phyloP scores from a whole-genome alignment of 1,284 basidiomycete species.

The Marasmius tenuissimus region DNA sequence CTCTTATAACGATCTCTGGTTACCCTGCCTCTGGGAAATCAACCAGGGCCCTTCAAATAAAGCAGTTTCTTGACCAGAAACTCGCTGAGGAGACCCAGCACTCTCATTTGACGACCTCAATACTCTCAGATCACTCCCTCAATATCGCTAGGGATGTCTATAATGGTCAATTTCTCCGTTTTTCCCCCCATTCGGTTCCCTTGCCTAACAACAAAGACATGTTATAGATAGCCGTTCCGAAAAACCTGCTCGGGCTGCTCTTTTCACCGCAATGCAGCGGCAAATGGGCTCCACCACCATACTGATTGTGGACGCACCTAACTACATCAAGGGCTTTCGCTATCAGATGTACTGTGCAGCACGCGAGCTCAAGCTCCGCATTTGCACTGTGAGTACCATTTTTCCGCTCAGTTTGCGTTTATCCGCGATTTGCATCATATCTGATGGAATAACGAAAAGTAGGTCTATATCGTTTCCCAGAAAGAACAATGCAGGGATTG shows the following conservation, averaged over 20 bases:
- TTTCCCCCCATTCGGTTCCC: constrained; percentile 1
- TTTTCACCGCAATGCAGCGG: constrained; percentile 87
- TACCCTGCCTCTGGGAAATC: constrained; percentile 90
- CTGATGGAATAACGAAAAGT: constrained; percentile 22
- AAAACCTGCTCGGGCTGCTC: constrained; percentile 84
- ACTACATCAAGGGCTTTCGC: constrained; percentile 97
- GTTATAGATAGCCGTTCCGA: constrained; percentile 76
- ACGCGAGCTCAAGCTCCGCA: constrained; percentile 81
- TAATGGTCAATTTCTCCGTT: constrained; percentile 50
- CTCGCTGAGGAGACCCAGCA: constrained; percentile 47
- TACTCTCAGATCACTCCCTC: constrained; percentile 82
- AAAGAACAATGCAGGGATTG: constrained; percentile 78
- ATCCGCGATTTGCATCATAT: constrained; percentile 1
- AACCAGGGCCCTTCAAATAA: constrained; percentile 68
- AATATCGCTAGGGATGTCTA: constrained; percentile 71
- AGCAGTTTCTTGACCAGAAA: constrained; percentile 55
- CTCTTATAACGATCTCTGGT: constrained; percentile 91
- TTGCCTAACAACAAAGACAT: constrained; percentile 1
- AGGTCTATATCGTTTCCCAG: constrained; percentile 79
- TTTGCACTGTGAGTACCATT: constrained; percentile 75
- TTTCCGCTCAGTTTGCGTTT: not conserved
- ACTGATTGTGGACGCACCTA: constrained; percentile 87
- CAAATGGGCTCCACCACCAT: constrained; percentile 73
- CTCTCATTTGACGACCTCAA: constrained; percentile 51
- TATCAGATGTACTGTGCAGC: constrained; percentile 98